Evolutionary conservation across 805 yeast species (phyloP).

Genomic region (Kodamaea restingae): DNA sequence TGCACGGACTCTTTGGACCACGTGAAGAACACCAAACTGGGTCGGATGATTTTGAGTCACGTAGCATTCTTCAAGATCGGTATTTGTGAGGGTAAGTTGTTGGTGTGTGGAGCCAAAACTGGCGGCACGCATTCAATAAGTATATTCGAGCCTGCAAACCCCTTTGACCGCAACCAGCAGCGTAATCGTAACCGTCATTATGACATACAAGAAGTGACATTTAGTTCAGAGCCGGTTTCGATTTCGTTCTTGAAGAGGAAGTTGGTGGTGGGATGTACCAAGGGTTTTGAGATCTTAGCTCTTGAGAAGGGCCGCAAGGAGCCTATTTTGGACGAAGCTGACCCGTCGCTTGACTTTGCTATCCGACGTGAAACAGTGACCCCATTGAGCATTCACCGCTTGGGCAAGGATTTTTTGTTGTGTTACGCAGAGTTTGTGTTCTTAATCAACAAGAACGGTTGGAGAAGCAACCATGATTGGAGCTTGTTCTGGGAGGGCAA

Average conservation of each 20-base stretch:
- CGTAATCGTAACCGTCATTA: constrained; percentile 59
- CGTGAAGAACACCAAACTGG: constrained; percentile 53
- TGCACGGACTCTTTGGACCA: constrained; percentile 47
- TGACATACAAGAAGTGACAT: constrained; percentile 70
- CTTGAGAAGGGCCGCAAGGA: constrained; percentile 81
- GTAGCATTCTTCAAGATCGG: constrained; percentile 90
- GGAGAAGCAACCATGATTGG: constrained; percentile 94
- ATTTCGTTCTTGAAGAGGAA: constrained; percentile 85
- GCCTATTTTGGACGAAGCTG: constrained; percentile 94
- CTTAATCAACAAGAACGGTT: constrained; percentile 90
- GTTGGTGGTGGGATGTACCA: constrained; percentile 91
- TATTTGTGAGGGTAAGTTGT: constrained; percentile 80
- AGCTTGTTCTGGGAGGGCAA: constrained; percentile 95
- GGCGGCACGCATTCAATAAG: constrained; percentile 77
- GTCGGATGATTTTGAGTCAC: constrained; percentile 80
- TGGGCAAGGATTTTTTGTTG: constrained; percentile 76
- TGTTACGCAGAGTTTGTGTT: constrained; percentile 92
- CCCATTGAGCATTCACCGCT: constrained; percentile 88
- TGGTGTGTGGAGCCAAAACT: constrained; percentile 84
- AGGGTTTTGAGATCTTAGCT: constrained; percentile 93
- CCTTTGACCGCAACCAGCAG: constrained; percentile 47
- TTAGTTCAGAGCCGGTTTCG: constrained; percentile 86
- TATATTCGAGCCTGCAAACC: constrained; percentile 87
- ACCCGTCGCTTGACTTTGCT: constrained; percentile 93
- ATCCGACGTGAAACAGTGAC: constrained; percentile 70